phyloP scores from a whole-genome alignment of 768 basidiomycete species.

The Tubosaeta brunneosetosa region DNA sequence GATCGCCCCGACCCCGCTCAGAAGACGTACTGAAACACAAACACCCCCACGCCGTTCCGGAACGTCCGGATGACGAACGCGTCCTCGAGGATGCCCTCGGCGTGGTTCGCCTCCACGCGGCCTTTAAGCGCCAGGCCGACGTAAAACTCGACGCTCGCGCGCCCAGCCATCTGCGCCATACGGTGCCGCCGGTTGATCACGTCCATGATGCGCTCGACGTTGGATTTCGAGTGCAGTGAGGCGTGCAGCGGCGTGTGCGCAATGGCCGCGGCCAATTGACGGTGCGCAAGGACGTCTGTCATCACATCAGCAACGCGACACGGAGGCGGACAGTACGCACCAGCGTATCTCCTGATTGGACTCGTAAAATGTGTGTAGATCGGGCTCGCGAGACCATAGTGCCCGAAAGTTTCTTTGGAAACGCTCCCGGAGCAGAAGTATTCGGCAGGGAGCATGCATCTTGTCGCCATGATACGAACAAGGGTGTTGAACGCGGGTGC shows the following conservation, averaged over 20 bases:
- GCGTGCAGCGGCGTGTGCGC: conserved; percentile 78
- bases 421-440: conserved; percentile 98
- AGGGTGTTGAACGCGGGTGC: conserved; percentile 95
- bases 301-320: not conserved
- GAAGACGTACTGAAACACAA: conserved; percentile 77
- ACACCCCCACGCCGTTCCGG: conserved; percentile 94
- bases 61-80: conserved; percentile 94
- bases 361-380: conserved; percentile 99
- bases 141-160: conserved; percentile 97
- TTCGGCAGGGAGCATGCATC: conserved; percentile 97
- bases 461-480: conserved; percentile 97
- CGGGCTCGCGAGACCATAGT: conserved; percentile 94
- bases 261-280: conserved; percentile 90
- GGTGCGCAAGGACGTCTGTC: conserved; percentile 86
- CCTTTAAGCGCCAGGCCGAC: conserved; percentile 88
- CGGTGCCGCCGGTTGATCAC: conserved; percentile 90
- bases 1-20: not conserved
- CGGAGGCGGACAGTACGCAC: conserved; percentile 43
- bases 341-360: conserved; percentile 94
- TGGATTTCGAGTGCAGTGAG: conserved; percentile 79
- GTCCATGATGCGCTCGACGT: conserved; percentile 82
- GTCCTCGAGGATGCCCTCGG: conserved; percentile 58
- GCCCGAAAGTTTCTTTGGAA: conserved; percentile 85
- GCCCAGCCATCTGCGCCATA: conserved; percentile 95
- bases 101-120: conserved; percentile 36